These are phyloP conservation scores for Lupinus albus DNA, from an alignment of 306 rosid genomes.

Conservation along the genomic window DNA sequence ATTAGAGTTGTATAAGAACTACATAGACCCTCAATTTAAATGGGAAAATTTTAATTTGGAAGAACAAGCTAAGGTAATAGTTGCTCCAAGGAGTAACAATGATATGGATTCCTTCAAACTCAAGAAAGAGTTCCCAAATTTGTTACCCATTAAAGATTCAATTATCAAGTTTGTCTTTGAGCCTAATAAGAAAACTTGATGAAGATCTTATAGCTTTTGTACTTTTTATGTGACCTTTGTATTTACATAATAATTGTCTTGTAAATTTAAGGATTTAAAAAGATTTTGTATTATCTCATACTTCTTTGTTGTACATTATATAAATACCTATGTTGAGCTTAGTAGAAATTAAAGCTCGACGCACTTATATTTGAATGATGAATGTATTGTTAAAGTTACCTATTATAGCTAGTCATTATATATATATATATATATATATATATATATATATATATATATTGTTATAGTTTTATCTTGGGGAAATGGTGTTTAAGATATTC, in stretches of 20 bases:
- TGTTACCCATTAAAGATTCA: constrained; percentile 65
- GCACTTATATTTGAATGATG: too few relatives aligned
- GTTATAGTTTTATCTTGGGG: too few relatives aligned
- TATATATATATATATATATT: too few relatives aligned
- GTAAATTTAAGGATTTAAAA: background rate
- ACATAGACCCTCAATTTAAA: constrained; percentile 59
- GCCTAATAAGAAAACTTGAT: constrained; percentile 69
- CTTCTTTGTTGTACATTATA: too few relatives aligned
- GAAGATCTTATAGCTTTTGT: constrained; percentile 24
- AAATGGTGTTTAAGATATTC: too few relatives aligned
- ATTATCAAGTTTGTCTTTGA: constrained; percentile 64
- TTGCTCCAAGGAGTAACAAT: constrained; percentile 71
- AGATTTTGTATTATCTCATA: background rate
- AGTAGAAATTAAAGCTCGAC: too few relatives aligned
- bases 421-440: too few relatives aligned
- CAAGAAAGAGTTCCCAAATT: constrained; percentile 58
- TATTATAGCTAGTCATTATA: too few relatives aligned
- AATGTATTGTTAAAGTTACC: too few relatives aligned
- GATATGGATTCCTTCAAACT: constrained; percentile 73
- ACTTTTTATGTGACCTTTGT: constrained; percentile 28
- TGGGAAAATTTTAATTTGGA: constrained; percentile 65
- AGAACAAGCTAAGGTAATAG: constrained; percentile 73
- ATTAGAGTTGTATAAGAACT: constrained; percentile 60
- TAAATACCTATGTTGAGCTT: too few relatives aligned
- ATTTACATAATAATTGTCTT: constrained; percentile 19